Evolutionary conservation across 192 early-diverging fungal species (phyloP).

Genomic region (Coemansia sp.): DNA sequence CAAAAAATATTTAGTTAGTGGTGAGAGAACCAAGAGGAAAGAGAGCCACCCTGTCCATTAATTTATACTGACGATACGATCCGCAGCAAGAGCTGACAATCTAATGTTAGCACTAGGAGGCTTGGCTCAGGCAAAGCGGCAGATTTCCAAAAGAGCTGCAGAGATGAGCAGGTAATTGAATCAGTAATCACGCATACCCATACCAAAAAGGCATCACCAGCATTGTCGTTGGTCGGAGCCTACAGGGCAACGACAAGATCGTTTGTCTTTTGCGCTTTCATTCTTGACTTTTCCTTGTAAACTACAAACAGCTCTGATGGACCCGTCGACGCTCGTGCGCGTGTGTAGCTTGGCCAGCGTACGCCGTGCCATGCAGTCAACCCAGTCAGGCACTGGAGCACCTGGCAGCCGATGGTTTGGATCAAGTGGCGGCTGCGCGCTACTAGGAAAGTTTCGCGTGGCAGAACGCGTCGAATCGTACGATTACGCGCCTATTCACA

Average conservation of each 20-base stretch:
- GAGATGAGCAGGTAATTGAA: background rate
- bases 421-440: slow-evolving; percentile 17
- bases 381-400: background rate
- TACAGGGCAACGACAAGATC: background rate
- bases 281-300: background rate
- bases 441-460: slow-evolving; percentile 33
- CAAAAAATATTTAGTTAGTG: too few relatives aligned
- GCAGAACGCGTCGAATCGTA: slow-evolving; percentile 24
- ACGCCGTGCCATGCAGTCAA: slow-evolving; percentile 1
- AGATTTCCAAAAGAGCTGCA: too few relatives aligned
- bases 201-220: background rate
- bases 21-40: too few relatives aligned
- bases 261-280: background rate
- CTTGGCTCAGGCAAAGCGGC: too few relatives aligned
- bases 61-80: too few relatives aligned
- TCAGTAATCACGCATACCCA: background rate
- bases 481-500: slow-evolving; percentile 14
- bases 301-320: slow-evolving; percentile 2
- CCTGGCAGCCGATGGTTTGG: slow-evolving; percentile 1
- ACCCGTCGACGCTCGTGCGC: slow-evolving; percentile 17
- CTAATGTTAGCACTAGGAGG: too few relatives aligned
- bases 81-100: too few relatives aligned
- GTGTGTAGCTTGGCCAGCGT: slow-evolving; percentile 11
- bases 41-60: too few relatives aligned
- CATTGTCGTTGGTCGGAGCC: background rate